Base-by-base conservation (phyloP, 1,284 basidiomycete species). In the Pseudozyma sp. region DNA sequence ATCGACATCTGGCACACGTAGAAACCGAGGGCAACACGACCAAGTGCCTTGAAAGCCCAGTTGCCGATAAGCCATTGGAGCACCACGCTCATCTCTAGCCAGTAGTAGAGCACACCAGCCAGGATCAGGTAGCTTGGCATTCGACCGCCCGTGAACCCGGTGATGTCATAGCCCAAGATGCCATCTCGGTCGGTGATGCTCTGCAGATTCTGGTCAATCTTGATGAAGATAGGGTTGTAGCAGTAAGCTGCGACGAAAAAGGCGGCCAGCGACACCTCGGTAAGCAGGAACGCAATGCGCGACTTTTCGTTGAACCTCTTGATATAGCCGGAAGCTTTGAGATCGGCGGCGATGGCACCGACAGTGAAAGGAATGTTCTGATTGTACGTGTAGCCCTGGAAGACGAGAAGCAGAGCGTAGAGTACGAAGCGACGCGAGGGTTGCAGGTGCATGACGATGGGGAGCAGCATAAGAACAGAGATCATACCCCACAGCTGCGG, bases 401-500 rank as follows among this genome's bases (percentile, higher is more conserved):
- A 67, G 31, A 65, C 50, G 13, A 79, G 35, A 43, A 85, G 77
- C 52, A 72, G 53, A 40, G 74, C 57, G 68, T 83, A 85, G 30
- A 85, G 60, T 43, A 81, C 57, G 66, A 85, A 85, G 13, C 85
- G 74, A 7, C 85, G 81, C 51, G 81, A 80, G 46, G 72, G 65
- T 9, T 77, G 72, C 24, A 86, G 65, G 52, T 82, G 81, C 44
- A 85, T 84, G 46, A 85, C 75, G 44, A 82, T 81, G 11, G 82
- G 83, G 63, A 84, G 80, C 43, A 85, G 76, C 76, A 86, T 84
- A 55, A 85, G 83, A 57, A 85, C 84, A 54, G 84, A 78, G 47
- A 85, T 80, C 57, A 84, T 85, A 13, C 85, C 85, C 85, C 85
- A 86, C 55, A 86, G 82, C 72, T 85, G 85, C 47, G 85, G 84